Conservation (phyloP, 192 early-diverging fungal genomes). For the Phycomyces nitens region DNA sequence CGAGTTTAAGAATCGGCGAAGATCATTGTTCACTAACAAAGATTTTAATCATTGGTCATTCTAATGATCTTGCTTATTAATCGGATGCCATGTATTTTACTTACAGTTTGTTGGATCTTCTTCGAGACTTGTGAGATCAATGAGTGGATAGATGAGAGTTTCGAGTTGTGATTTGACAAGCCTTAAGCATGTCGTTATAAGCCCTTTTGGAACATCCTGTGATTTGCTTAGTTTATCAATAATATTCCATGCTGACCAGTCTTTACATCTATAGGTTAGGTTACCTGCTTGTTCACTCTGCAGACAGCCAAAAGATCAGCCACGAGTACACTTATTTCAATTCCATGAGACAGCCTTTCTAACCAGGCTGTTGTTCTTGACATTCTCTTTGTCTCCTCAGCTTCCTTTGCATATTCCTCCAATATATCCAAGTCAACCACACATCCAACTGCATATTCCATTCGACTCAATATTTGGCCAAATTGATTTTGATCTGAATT, state of each 20-base stretch:
- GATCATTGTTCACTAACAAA: background rate
- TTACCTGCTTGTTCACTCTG: slow-evolving; percentile 20
- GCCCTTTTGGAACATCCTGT: slow-evolving; percentile 18
- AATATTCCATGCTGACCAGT: background rate
- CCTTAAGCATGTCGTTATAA: slow-evolving; percentile 18
- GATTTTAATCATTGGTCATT: background rate
- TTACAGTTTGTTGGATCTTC: slow-evolving; percentile 3
- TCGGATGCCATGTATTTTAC: too few relatives aligned
- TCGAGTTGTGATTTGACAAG: slow-evolving; percentile 23
- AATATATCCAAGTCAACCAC: slow-evolving; percentile 8
- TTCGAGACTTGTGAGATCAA: slow-evolving; percentile 8
- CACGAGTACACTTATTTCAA: slow-evolving; percentile 1
- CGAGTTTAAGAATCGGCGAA: background rate
- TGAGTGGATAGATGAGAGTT: slow-evolving; percentile 25
- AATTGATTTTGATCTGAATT: background rate
- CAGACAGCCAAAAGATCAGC: slow-evolving; percentile 14
- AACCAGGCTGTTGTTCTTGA: background rate
- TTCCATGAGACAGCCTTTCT: background rate
- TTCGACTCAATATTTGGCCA: slow-evolving; percentile 4
- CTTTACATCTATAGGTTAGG: background rate
- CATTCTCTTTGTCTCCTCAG: background rate
- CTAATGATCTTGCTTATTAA: too few relatives aligned
- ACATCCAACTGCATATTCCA: slow-evolving; percentile 5
- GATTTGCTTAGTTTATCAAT: background rate
- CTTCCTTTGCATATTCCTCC: background rate